phyloP scores from a whole-genome alignment of 2,329 filamentous ascomycete genomes.

The Exophiala spinifera region DNA sequence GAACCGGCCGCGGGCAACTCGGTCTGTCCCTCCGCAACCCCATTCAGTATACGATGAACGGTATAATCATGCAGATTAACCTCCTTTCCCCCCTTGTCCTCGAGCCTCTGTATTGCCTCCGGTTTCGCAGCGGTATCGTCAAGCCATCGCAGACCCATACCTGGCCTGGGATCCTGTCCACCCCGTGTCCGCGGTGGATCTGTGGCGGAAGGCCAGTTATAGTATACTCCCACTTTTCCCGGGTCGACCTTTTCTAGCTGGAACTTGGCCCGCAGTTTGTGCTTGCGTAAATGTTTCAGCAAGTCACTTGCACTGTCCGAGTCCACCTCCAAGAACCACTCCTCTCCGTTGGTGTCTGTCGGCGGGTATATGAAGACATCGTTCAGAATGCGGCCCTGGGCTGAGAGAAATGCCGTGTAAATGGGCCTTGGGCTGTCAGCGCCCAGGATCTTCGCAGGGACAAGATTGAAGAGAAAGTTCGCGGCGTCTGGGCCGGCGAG shows the following conservation, averaged over 20 bases:
- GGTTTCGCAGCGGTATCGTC: constrained; percentile 7
- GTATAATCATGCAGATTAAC: constrained; percentile 60
- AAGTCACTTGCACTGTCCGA: constrained; percentile 60
- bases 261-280: constrained; percentile 81
- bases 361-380: constrained; percentile 84
- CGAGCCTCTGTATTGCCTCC: constrained; percentile 9
- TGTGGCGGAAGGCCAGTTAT: constrained; percentile 22
- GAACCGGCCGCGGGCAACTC: constrained; percentile 71
- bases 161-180: constrained; percentile 22
- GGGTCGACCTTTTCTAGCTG: constrained; percentile 62
- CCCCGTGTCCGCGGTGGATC: constrained; percentile 3
- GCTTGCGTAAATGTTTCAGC: constrained; percentile 72
- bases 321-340: constrained; percentile 82
- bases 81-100: constrained; percentile 21
- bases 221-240: constrained; percentile 49
- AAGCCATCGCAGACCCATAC: constrained; percentile 22
- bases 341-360: constrained; percentile 42
- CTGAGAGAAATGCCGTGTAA: constrained; percentile 83
- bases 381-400: constrained; percentile 76
- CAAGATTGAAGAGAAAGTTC: constrained; percentile 82
- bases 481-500: constrained; percentile 75
- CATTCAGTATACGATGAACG: constrained; percentile 72
- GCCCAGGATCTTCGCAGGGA: constrained; percentile 64
- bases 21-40: constrained; percentile 77
- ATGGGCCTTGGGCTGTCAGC: constrained; percentile 43